A percentile compares a stretch with the other conserved stretches of the same genome.
These are phyloP conservation scores for Mortierella hygrophila DNA, from an alignment of 192 early-diverging fungal species.

Conservation along the genomic window DNA sequence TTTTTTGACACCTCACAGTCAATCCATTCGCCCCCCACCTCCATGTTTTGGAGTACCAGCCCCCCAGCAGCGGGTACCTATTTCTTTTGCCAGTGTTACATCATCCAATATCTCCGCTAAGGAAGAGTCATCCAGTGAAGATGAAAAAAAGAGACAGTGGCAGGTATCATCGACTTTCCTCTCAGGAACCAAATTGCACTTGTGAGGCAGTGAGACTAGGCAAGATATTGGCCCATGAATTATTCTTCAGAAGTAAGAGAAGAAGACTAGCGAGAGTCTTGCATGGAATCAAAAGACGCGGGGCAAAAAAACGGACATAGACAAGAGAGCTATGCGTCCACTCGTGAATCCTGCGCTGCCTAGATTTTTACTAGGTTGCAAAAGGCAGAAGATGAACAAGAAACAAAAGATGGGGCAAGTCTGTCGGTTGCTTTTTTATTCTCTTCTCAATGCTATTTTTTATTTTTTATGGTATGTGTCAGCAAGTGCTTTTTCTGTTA, in stretches of 20 bases:
- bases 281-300: too few species aligned
- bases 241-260: too few species aligned
- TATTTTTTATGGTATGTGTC: neutral
- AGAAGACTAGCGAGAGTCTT: too few species aligned
- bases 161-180: neutral
- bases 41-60: constrained; percentile 29
- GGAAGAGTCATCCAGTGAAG: constrained; percentile 32
- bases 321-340: too few species aligned
- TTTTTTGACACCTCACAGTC: constrained; percentile 31
- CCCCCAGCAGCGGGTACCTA: constrained; percentile 8
- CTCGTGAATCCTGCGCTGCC: too few species aligned
- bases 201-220: neutral
- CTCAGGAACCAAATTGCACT: neutral
- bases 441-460: neutral
- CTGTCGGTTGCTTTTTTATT: too few species aligned
- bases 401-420: too few species aligned
- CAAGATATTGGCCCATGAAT: neutral
- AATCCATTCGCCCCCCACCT: constrained; percentile 42
- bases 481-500: too few species aligned
- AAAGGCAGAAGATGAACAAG: too few species aligned
- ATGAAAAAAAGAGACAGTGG: constrained; percentile 15
- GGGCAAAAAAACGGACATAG: too few species aligned
- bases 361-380: too few species aligned
- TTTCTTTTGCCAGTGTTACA: constrained; percentile 31
- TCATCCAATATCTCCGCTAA: constrained; percentile 24